Base-by-base conservation (phyloP, 1,284 basidiomycete species). In the Porodaedalea pini region DNA sequence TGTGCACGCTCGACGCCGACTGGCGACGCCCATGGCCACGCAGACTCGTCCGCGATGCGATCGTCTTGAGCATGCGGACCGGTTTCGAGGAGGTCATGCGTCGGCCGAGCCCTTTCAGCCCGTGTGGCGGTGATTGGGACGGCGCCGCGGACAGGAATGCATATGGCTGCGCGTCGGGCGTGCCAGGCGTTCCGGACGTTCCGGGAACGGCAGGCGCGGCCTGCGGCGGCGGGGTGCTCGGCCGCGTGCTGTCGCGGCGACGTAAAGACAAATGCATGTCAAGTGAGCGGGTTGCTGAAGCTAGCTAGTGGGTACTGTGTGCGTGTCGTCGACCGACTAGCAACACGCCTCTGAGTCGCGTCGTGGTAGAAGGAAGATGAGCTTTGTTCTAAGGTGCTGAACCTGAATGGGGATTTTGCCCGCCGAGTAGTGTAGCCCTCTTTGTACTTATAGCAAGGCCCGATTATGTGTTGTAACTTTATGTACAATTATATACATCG, bases 41-140 rank as follows among this genome's bases (percentile, higher is more conserved):
- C 45, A 56, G 39, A 25, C 54, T 59, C 45, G 58, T 32, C 29
- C 45, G 43, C 4, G 58, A 54, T 17, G 58, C 50, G 41, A 60
- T 50, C 8, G 31, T 37, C 41, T 56, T 60, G 23, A 60, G 49
- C 48, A 56, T 56, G n/a, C 54, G 39, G 39, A 60, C 47, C 5
- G 58, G 58, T n/a, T 56, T 56, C 36, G 57, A 58, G 25, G 34
- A 39, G 17, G 32, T 51, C 39, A 58, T 41, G 6, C 51, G 49
- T n/a, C 57, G 43, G 6, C 51, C 52, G 19, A 58, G 52, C 25
- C 19, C 34, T 29, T 58, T 58, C 41, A 58, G 17, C n/a, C 45
- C 45, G 32, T 49, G 41, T 41, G 51, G 57, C 44, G 45, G 10
- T 19, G 37, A 23, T 17, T 34, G 36, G 11, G 37, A 21, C 10